Conservation (phyloP, 768 basidiomycete species). For the Trichaptum fuscoviolaceum region DNA sequence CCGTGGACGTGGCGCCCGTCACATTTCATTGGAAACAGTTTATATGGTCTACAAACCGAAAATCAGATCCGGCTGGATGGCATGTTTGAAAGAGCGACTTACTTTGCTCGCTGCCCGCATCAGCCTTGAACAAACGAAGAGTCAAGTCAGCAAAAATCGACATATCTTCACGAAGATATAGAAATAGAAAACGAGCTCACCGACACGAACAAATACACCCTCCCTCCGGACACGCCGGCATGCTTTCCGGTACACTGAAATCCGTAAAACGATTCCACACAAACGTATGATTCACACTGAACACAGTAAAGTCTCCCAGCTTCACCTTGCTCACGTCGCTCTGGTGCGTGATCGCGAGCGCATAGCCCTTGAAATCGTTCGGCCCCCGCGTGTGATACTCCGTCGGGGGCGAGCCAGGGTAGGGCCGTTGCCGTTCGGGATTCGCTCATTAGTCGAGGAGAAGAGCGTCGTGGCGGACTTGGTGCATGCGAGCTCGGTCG, state of each 20-base stretch:
- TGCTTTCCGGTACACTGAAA: slow-evolving; percentile 57
- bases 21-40: slow-evolving; percentile 68
- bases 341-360: slow-evolving; percentile 74
- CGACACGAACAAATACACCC: slow-evolving; percentile 64
- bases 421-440: slow-evolving; percentile 47
- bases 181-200: slow-evolving; percentile 31
- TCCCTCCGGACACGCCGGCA: too few species aligned
- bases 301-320: slow-evolving; percentile 67
- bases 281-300: slow-evolving; percentile 71
- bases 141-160: background rate
- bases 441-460: slow-evolving; percentile 47
- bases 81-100: slow-evolving; percentile 16
- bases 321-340: slow-evolving; percentile 48
- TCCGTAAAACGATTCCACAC: slow-evolving; percentile 70
- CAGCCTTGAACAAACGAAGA: slow-evolving; percentile 23
- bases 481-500: slow-evolving; percentile 45
- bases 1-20: slow-evolving; percentile 45
- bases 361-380: slow-evolving; percentile 56
- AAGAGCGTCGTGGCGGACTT: slow-evolving; percentile 58
- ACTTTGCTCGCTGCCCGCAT: slow-evolving; percentile 64
- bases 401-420: slow-evolving; percentile 37
- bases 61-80: background rate
- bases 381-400: slow-evolving; percentile 51
- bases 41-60: slow-evolving; percentile 64
- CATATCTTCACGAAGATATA: slow-evolving; percentile 11